Base-by-base conservation (phyloP, 2,329 filamentous ascomycete genomes). In the Colletotrichum abscissum region DNA sequence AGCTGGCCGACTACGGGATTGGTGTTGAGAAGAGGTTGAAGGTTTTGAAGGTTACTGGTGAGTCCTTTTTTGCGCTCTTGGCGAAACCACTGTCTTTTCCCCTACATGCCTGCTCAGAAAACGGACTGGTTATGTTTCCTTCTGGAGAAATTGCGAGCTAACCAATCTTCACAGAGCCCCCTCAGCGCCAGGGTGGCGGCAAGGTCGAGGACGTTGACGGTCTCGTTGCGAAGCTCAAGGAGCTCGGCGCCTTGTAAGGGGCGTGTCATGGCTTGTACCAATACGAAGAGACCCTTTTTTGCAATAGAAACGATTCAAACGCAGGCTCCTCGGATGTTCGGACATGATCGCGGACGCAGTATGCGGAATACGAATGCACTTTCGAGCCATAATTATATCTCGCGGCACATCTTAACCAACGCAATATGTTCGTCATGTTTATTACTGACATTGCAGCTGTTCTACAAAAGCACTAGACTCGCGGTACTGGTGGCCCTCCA, bases 161-260 rank as follows among this genome's bases (percentile, higher is more conserved):
- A 73, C 60, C 12, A 8, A 33, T 35, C 1, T 64, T n/a, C 69
- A 80, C 83, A 92, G 97, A 99, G 87, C 97, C 97, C 68, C 90
- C 95, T 63, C 87, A 94, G 75, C 90, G 97, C 83, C 92, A 98
- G 86, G 97, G 97, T 54, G 97, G 97, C 79, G 95, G 95, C 77
- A 99, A 98, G 91, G 97, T 99, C 24, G 95, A 98, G 81, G 93
- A 98, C 87, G 97, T 99, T 26, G 95, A 97, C 84, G 95, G 95
- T n/a, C 90, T 99, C 84, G 92, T 99, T 79, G 84, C 89, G 72
- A 98, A 97, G 89, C 87, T 99, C 81, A 98, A 98, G 90, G 96
- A 99, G 87, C 87, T 99, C 76, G 97, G 97, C 78, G 97, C 95
- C 76, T 86, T 98, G 85, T 98, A 90, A 79, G 16, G 35, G 71